Percentiles rank a stretch among this genome's conserved stretches.
Conservation (phyloP, 306 rosid genomes). For the Dryas drummondii region DNA sequence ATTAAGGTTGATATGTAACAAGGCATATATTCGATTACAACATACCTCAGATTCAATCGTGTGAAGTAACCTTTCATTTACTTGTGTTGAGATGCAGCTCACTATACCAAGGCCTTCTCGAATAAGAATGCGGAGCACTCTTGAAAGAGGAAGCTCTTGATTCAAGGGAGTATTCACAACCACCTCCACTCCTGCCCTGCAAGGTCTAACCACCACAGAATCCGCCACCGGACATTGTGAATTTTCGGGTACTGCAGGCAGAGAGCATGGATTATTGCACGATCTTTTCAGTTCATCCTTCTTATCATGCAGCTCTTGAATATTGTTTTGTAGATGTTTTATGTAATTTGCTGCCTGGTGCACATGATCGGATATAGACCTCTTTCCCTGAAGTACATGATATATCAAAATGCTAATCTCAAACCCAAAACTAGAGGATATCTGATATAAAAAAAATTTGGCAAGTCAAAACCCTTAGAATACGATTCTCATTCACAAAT, state of each 20-base stretch:
- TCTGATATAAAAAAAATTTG: background rate
- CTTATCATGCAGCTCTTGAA: conserved; percentile 25
- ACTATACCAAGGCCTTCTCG: conserved; percentile 37
- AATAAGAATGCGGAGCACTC: conserved; percentile 26
- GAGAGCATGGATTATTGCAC: background rate
- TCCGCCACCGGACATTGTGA: background rate
- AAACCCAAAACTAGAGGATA: background rate
- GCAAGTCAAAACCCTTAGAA: no score
- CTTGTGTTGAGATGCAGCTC: conserved; percentile 34
- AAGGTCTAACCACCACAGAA: conserved; percentile 19
- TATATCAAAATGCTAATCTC: background rate
- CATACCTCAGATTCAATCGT: conserved; percentile 39
- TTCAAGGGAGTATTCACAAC: conserved; percentile 27
- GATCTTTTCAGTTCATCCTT: conserved; percentile 34
- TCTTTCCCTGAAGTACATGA: conserved; percentile 38
- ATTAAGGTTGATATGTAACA: background rate
- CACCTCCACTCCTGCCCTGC: conserved; percentile 35
- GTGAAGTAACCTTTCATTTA: conserved; percentile 32
- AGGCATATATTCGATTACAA: background rate
- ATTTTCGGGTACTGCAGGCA: background rate
- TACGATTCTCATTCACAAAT: no score
- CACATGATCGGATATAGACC: conserved; percentile 52
- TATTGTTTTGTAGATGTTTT: conserved; percentile 29
- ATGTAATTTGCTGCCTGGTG: conserved; percentile 41
- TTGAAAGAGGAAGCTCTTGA: conserved; percentile 38